Conservation (phyloP, 805 yeast genomes). For the Kodamaea sagamina region DNA sequence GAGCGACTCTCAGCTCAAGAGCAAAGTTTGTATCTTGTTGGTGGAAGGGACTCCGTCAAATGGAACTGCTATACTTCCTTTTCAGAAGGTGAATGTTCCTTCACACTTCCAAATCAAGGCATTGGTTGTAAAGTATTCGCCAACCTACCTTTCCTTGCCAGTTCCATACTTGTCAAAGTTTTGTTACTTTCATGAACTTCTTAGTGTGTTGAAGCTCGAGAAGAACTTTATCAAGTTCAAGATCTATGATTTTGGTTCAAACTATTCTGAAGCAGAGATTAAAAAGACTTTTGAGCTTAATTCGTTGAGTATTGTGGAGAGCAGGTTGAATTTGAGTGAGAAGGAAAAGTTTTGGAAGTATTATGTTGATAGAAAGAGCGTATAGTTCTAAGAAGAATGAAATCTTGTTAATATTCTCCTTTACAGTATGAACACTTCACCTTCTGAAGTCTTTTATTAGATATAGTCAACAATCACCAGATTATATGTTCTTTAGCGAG, state of each 20-base stretch:
- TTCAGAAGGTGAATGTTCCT: conserved; percentile 27
- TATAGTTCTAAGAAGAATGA: too few relatives aligned
- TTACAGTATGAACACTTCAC: too few relatives aligned
- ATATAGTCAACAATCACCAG: too few relatives aligned
- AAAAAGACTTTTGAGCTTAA: conserved; percentile 35
- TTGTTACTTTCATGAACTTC: conserved; percentile 25
- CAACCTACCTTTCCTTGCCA: conserved; percentile 39
- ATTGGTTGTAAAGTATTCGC: conserved; percentile 40
- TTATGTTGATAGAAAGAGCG: conserved; percentile 11
- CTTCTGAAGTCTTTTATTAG: too few relatives aligned
- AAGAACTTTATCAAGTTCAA: conserved; percentile 28
- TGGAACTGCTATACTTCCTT: conserved; percentile 71
- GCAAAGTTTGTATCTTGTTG: conserved; percentile 54
- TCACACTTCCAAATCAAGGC: conserved; percentile 29
- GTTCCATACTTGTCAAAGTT: conserved; percentile 29
- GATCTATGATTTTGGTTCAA: conserved; percentile 24
- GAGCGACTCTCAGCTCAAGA: conserved; percentile 21
- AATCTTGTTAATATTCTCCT: too few relatives aligned
- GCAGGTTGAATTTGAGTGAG: conserved; percentile 29
- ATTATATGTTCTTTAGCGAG: too few relatives aligned
- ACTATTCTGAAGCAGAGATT: conserved; percentile 20
- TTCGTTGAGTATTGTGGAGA: conserved; percentile 31
- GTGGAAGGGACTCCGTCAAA: conserved; percentile 87
- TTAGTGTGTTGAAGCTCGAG: conserved; percentile 23
- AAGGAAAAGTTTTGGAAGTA: conserved; percentile 30